Conservation (phyloP, 176 grass and related monocot genomes). For the Phragmites australis region DNA sequence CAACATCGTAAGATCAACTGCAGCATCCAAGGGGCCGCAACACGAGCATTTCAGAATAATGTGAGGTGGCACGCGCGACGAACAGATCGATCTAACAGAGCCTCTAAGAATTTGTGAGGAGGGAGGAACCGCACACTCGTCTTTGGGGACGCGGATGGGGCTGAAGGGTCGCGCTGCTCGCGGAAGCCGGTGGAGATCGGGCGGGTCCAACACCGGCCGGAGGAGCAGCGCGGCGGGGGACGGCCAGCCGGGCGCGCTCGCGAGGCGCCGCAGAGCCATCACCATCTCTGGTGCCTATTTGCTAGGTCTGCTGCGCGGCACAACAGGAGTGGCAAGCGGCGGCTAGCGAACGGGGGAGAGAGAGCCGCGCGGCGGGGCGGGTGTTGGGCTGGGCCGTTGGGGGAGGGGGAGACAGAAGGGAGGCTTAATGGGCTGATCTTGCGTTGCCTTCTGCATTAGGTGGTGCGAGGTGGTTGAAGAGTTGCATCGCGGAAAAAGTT, state of each 20-base stretch:
- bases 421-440: no score
- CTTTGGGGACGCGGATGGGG: slow-evolving; percentile 74
- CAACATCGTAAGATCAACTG: slow-evolving; percentile 21
- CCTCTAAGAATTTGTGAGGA: background rate
- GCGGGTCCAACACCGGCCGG: slow-evolving; percentile 51
- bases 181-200: slow-evolving; percentile 71
- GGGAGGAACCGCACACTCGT: slow-evolving; percentile 52
- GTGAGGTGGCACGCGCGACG: background rate
- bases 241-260: slow-evolving; percentile 30
- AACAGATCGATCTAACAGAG: background rate
- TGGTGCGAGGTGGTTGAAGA: no score
- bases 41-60: slow-evolving; percentile 29
- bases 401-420: no score
- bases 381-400: no score
- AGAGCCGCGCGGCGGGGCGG: no score
- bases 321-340: no score
- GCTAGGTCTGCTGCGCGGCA: background rate
- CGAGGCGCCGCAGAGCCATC: slow-evolving; percentile 67
- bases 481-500: no score
- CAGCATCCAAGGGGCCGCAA: background rate
- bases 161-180: slow-evolving; percentile 91
- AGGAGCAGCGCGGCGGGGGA: slow-evolving; percentile 47
- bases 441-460: no score
- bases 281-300: slow-evolving; percentile 45
- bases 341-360: slow-evolving; percentile 25